These are phyloP conservation scores for Flaveria linearis DNA, from an alignment of 129 eudicot species.

Conservation along the genomic window DNA sequence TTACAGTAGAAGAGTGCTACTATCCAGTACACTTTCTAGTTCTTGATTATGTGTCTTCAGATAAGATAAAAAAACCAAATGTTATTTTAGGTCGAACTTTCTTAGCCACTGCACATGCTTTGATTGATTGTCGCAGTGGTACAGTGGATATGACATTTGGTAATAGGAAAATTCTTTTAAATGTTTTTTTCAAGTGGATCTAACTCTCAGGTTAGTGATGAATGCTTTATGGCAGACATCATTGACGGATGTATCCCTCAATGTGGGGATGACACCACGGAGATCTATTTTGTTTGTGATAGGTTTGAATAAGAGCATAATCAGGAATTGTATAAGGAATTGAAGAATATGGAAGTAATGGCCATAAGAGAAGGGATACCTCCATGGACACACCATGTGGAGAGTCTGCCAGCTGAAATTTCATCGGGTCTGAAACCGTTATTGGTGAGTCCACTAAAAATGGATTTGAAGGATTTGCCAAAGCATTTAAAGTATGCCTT, in stretches of 20 bases:
- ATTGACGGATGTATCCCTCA: background rate
- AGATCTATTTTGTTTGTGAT: background rate
- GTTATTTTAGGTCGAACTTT: background rate
- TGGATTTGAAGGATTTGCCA: too few species aligned
- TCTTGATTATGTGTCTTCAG: background rate
- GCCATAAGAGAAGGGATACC: background rate
- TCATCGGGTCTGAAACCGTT: background rate
- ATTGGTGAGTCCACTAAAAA: too few species aligned
- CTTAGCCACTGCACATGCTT: background rate
- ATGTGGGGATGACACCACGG: background rate
- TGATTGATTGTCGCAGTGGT: background rate
- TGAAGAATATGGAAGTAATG: background rate
- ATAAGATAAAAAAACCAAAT: background rate
- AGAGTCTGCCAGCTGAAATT: background rate
- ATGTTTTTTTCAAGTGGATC: too few species aligned
- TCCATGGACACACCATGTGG: constrained; percentile 1
- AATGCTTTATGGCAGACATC: too few species aligned
- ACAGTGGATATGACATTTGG: too few species aligned
- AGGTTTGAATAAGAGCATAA: background rate
- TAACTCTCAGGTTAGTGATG: too few species aligned
- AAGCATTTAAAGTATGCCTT: too few species aligned
- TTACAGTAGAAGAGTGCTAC: background rate
- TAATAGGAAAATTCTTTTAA: too few species aligned
- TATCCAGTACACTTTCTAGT: background rate
- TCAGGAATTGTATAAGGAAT: background rate